Evolutionary conservation across 2,329 filamentous ascomycete species (phyloP).

Genomic region (Xylaria multiplex): DNA sequence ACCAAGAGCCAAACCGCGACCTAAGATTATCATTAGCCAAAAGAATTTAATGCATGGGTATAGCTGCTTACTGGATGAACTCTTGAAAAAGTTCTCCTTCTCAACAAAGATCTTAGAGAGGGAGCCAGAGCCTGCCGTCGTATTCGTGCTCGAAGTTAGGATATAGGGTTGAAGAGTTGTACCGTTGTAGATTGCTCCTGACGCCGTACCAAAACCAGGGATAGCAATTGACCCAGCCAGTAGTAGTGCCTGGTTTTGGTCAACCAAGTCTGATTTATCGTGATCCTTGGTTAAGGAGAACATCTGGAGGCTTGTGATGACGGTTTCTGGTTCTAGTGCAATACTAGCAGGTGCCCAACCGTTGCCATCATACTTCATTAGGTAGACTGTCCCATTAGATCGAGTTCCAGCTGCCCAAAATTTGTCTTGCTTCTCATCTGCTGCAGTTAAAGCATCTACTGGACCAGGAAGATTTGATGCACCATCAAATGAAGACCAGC

Average conservation of each 20-base stretch:
- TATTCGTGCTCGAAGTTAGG: constrained; percentile 75
- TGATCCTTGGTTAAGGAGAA: constrained; percentile 78
- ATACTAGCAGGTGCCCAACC: constrained; percentile 74
- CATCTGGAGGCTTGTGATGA: constrained; percentile 83
- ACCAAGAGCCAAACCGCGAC: constrained; percentile 72
- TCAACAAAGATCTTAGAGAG: constrained; percentile 86
- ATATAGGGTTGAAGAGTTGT: constrained; percentile 80
- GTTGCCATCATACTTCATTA: constrained; percentile 81
- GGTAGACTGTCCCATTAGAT: constrained; percentile 70
- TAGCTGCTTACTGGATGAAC: constrained; percentile 64
- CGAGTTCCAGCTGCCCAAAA: constrained; percentile 85
- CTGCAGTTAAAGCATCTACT: constrained; percentile 78
- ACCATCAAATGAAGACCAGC: constrained; percentile 72
- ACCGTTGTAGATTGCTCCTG: constrained; percentile 89
- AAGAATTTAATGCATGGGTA: constrained; percentile 2
- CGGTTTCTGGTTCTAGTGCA: constrained; percentile 71
- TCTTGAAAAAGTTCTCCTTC: constrained; percentile 79
- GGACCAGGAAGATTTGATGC: constrained; percentile 79
- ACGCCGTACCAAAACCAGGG: constrained; percentile 79
- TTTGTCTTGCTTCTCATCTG: constrained; percentile 74
- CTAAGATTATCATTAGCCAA: constrained; percentile 49
- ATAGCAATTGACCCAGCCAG: constrained; percentile 85
- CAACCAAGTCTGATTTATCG: constrained; percentile 69
- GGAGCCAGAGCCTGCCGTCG: constrained; percentile 69
- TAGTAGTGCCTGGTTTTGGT: constrained; percentile 76